Evolutionary conservation across 1,284 basidiomycete species (phyloP), one percentile per base, ranked within the genome.

Genomic region (Ganoderma multipileum): DNA sequence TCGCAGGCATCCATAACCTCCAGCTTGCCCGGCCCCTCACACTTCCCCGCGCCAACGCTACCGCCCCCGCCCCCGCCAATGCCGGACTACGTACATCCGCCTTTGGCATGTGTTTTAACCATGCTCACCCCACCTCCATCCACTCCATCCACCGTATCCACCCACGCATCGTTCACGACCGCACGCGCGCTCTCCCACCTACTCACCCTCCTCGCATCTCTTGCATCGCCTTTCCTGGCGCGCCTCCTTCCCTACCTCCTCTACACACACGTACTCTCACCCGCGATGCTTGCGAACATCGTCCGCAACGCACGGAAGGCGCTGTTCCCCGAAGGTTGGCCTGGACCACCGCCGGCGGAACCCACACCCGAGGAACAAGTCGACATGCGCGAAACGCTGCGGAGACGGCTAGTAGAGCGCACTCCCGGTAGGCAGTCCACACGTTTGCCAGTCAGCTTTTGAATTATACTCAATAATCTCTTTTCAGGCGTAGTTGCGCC

Each of bases 281-380:
- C 87, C 1, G 71, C 79, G 1, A 82, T 85, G 67, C 78, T 90
- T 62, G 81, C 87, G 58, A 81, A 80, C 63, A 76, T 84, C 66
- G 79, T 87, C 36, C 84, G 86, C 59, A 76, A 82, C 9, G 82
- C 86, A 8, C 93, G 92, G 73, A 83, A 84, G 28, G 85, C 88
- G 3, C 83, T 96, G 47, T 95, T 95, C 75, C 94, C 95, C 5
- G 89, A 91, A 68, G 94, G 94, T 26, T 93, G 93, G 80, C 93
- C 93, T 1, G 90, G 86, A 0, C 86, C 88, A 0, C 78, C 88
- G 0, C 87, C 90, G 6, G 80, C 84, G 3, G 91, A 93, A 63
- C 94, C 94, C 30, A 88, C 88, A 0, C 81, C 81, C 0, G 91
- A 92, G 74, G 91, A 94, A 77, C 91, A 94, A 76, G 80, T 81